Evolutionary conservation across 495 filamentous ascomycete genomes (phyloP).

Genomic region (Pseudomonodictys pantanalensis): DNA sequence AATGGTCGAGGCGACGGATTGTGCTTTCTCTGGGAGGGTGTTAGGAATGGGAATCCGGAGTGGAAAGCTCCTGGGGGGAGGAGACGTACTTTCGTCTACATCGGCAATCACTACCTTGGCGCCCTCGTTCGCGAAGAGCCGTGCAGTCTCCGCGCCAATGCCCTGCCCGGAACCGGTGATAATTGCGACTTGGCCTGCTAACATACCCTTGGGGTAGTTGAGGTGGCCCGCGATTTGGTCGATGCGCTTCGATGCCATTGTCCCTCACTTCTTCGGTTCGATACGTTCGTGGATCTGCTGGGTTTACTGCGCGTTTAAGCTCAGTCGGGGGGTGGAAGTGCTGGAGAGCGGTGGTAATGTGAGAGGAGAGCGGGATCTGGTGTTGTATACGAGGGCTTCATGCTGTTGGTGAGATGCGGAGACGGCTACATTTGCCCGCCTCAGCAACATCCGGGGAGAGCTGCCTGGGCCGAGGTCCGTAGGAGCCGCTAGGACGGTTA

Average conservation of each 20-base stretch:
- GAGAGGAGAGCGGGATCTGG: not conserved
- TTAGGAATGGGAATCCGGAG: slow-evolving; percentile 20
- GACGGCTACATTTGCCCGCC: slow-evolving; percentile 13
- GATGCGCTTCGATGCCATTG: slow-evolving; percentile 36
- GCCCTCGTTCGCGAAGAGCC: slow-evolving; percentile 80
- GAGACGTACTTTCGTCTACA: slow-evolving; percentile 63
- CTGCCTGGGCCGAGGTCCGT: slow-evolving; percentile 14
- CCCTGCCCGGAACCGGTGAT: slow-evolving; percentile 86
- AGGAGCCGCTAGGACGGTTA: not conserved
- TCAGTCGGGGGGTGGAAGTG: not conserved
- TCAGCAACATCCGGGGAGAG: not conserved
- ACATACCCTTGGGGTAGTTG: slow-evolving; percentile 74
- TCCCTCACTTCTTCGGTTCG: too few relatives aligned
- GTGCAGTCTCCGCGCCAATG: slow-evolving; percentile 79
- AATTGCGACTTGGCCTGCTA: slow-evolving; percentile 77
- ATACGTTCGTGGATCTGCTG: not conserved
- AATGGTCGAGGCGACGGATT: slow-evolving; percentile 61
- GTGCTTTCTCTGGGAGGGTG: slow-evolving; percentile 56
- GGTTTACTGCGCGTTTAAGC: not conserved
- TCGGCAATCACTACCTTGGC: slow-evolving; percentile 80
- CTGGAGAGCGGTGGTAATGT: not conserved
- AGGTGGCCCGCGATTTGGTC: slow-evolving; percentile 70
- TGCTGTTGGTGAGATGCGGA: slow-evolving; percentile 11
- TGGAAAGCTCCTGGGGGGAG: not conserved
- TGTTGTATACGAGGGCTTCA: not conserved